Percentiles rank a stretch among this genome's conserved stretches.
phyloP scores from a whole-genome alignment of 2,329 filamentous ascomycete species.

The Verticillium tricorpus region DNA sequence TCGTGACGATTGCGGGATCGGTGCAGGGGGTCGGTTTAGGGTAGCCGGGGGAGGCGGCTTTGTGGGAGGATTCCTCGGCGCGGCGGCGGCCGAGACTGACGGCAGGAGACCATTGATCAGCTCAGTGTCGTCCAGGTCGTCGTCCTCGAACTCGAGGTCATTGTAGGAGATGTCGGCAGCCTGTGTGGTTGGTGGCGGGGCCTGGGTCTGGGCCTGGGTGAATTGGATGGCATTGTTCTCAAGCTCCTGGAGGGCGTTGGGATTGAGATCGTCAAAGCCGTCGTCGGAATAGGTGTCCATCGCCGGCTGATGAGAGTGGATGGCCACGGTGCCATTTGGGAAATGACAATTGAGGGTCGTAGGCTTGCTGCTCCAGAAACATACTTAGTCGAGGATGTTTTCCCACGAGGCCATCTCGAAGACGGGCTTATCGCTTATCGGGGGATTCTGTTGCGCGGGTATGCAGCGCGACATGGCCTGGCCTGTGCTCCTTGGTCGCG shows the following conservation, averaged over 20 bases:
- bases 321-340: background rate
- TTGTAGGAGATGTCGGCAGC: conserved; percentile 21
- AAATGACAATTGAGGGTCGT: background rate
- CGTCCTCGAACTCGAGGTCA: conserved; percentile 47
- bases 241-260: conserved; percentile 54
- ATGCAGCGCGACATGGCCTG: background rate
- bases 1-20: conserved; percentile 21
- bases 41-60: conserved; percentile 22
- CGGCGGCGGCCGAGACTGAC: background rate
- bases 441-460: background rate
- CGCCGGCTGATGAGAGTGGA: background rate
- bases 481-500: background rate
- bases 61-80: conserved; percentile 15
- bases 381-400: background rate
- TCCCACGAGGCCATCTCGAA: background rate
- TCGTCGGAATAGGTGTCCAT: conserved; percentile 62
- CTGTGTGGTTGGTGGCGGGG: conserved; percentile 13
- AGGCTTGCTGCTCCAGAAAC: background rate
- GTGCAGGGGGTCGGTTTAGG: conserved; percentile 4
- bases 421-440: background rate
- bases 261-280: conserved; percentile 56
- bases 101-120: conserved; percentile 46
- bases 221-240: conserved; percentile 59
- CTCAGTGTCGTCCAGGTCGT: conserved; percentile 54
- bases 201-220: conserved; percentile 43